Evolutionary conservation across 495 filamentous ascomycete species (phyloP).

Genomic region (Hypoxylon trugodes): DNA sequence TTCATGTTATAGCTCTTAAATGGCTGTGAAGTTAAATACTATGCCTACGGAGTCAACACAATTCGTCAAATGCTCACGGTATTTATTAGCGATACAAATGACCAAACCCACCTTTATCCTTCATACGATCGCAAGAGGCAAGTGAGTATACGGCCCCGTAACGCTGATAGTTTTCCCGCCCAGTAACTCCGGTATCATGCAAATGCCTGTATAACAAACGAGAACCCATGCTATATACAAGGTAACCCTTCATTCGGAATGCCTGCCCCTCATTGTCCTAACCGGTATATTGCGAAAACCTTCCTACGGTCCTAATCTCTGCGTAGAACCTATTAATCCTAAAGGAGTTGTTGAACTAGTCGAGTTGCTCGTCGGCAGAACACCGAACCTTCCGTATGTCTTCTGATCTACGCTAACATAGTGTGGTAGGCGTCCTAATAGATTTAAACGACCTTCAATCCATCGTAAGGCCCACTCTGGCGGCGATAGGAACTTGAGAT

Average conservation of each 20-base stretch:
- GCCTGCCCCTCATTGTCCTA: neutral
- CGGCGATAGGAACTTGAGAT: conserved; percentile 82
- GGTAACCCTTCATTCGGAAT: neutral
- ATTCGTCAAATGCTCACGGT: no score
- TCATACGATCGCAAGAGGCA: neutral
- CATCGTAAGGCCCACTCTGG: conserved; percentile 82
- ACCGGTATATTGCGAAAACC: neutral
- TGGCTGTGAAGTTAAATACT: no score
- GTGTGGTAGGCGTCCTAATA: conserved; percentile 81
- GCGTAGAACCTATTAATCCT: conserved; percentile 66
- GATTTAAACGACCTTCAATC: conserved; percentile 84
- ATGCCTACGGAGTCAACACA: no score
- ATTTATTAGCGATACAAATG: conserved; percentile 5
- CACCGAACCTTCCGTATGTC: conserved; percentile 93
- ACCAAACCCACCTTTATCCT: conserved; percentile 6
- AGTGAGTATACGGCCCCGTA: conserved; percentile 8
- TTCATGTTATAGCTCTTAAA: no score
- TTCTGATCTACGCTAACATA: conserved; percentile 95
- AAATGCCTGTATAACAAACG: conserved; percentile 16
- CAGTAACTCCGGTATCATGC: conserved; percentile 32
- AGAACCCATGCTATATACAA: conserved; percentile 32
- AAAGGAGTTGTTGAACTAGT: conserved; percentile 60
- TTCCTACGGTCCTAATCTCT: conserved; percentile 69
- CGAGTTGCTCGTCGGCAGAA: conserved; percentile 70
- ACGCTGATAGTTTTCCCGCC: neutral